Percentiles rank a stretch among this genome's conserved stretches.
Conservation (phyloP, 2,329 filamentous ascomycete genomes). For the Zasmidium citrigriseum region DNA sequence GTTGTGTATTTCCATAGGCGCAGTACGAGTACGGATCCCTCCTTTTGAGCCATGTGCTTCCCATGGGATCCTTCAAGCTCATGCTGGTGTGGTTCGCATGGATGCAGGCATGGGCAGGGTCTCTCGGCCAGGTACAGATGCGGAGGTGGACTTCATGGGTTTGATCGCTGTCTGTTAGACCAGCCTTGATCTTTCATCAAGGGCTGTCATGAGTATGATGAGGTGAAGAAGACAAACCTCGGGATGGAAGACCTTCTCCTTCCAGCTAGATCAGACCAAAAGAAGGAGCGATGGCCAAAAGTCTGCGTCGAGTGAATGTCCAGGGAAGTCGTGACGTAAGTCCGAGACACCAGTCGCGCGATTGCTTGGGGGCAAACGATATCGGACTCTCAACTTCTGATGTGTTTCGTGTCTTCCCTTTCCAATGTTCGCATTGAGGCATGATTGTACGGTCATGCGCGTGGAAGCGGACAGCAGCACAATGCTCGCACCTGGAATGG, state of each 20-base stretch:
- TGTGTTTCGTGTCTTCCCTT: background rate
- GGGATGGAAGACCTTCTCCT: slow-evolving; percentile 1
- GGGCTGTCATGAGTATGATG: too few relatives aligned
- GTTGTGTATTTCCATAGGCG: background rate
- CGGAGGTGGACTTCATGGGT: too few relatives aligned
- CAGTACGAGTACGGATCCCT: too few relatives aligned
- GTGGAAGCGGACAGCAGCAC: slow-evolving; percentile 28
- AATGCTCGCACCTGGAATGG: slow-evolving; percentile 6
- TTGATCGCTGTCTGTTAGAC: too few relatives aligned
- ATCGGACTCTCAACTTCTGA: background rate
- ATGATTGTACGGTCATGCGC: slow-evolving; percentile 34
- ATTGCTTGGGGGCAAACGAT: background rate
- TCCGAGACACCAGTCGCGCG: background rate
- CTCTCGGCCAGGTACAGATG: too few relatives aligned
- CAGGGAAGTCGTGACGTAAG: slow-evolving; percentile 2
- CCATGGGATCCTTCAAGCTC: too few relatives aligned
- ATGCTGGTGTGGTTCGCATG: too few relatives aligned
- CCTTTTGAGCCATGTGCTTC: too few relatives aligned
- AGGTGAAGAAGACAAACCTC: background rate
- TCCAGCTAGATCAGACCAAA: background rate
- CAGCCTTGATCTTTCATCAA: too few relatives aligned
- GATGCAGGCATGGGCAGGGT: too few relatives aligned
- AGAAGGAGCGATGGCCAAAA: background rate
- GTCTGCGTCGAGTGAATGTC: too few relatives aligned
- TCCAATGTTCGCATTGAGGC: slow-evolving; percentile 29